phyloP scores from a whole-genome alignment of 768 basidiomycete genomes.

The Rhodosporidiobolus odoratus region DNA sequence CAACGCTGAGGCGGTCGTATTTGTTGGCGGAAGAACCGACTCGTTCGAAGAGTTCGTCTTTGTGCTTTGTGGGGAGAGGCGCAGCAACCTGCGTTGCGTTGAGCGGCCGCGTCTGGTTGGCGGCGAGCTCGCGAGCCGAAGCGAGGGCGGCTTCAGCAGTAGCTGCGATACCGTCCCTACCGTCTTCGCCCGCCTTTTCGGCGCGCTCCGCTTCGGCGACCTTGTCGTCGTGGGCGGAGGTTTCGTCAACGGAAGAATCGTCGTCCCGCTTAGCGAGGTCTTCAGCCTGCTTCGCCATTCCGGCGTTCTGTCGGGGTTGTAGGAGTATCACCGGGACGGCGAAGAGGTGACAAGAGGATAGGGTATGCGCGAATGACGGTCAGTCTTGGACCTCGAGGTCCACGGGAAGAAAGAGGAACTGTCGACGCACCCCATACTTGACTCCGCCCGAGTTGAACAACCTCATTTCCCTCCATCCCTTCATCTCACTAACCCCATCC shows the following conservation, averaged over 20 bases:
- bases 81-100: slow-evolving; percentile 3
- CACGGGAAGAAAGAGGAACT: background rate
- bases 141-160: slow-evolving; percentile 25
- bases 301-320: background rate
- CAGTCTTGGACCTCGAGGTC: background rate
- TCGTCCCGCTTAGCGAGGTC: slow-evolving; percentile 17
- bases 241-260: slow-evolving; percentile 9
- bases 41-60: slow-evolving; percentile 64
- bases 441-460: slow-evolving; percentile 84
- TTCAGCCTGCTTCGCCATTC: slow-evolving; percentile 21
- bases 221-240: slow-evolving; percentile 12
- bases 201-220: slow-evolving; percentile 22
- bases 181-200: slow-evolving; percentile 1
- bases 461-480: slow-evolving; percentile 73
- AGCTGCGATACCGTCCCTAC: slow-evolving; percentile 11
- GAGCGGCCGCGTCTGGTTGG: background rate
- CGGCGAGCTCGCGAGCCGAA: slow-evolving; percentile 3
- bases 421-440: slow-evolving; percentile 50
- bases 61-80: slow-evolving; percentile 17
- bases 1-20: slow-evolving; percentile 86
- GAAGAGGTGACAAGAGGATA: background rate
- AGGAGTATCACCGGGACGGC: background rate
- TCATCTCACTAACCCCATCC: slow-evolving; percentile 81
- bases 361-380: too few relatives aligned
- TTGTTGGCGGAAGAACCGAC: slow-evolving; percentile 82